phyloP scores from a whole-genome alignment of 352 stramenopile genomes.

The Paralagenidium karlingii region DNA sequence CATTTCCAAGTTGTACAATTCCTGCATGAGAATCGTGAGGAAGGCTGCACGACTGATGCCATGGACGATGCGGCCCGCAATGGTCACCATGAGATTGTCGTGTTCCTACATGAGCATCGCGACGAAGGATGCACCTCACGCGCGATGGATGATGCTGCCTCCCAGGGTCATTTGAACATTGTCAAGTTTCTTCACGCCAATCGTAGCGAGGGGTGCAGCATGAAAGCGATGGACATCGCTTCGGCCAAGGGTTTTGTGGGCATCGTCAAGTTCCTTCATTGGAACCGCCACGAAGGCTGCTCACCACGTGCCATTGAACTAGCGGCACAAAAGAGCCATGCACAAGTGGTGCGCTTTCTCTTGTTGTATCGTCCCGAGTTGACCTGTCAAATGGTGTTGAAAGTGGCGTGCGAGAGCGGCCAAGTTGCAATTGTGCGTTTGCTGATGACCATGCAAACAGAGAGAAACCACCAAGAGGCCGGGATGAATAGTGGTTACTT shows the following conservation, averaged over 20 bases:
- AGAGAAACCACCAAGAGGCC: too few relatives aligned
- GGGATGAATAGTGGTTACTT: too few relatives aligned
- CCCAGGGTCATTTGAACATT: background rate
- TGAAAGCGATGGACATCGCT: constrained; percentile 1
- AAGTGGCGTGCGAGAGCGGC: too few relatives aligned
- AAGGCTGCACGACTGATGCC: constrained; percentile 8
- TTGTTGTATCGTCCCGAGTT: background rate
- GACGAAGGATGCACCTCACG: constrained; percentile 6
- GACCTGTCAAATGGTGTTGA: too few relatives aligned
- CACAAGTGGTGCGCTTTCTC: constrained; percentile 1
- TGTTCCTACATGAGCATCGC: constrained; percentile 3
- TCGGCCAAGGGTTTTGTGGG: background rate
- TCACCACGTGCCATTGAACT: background rate
- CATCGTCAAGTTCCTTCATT: constrained; percentile 3
- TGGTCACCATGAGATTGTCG: constrained; percentile 3
- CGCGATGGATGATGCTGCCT: constrained; percentile 1
- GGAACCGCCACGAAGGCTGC: constrained; percentile 1
- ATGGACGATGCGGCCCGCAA: constrained; percentile 7
- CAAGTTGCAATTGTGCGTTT: too few relatives aligned
- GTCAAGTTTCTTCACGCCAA: constrained; percentile 1
- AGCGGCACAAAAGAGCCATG: background rate
- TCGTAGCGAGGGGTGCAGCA: constrained; percentile 1
- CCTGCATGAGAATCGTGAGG: constrained; percentile 1
- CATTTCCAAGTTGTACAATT: constrained; percentile 8
- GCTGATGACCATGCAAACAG: too few relatives aligned